These are phyloP conservation scores for Shiraia bambusicola DNA, from an alignment of 2,329 filamentous ascomycete species.

Conservation along the genomic window DNA sequence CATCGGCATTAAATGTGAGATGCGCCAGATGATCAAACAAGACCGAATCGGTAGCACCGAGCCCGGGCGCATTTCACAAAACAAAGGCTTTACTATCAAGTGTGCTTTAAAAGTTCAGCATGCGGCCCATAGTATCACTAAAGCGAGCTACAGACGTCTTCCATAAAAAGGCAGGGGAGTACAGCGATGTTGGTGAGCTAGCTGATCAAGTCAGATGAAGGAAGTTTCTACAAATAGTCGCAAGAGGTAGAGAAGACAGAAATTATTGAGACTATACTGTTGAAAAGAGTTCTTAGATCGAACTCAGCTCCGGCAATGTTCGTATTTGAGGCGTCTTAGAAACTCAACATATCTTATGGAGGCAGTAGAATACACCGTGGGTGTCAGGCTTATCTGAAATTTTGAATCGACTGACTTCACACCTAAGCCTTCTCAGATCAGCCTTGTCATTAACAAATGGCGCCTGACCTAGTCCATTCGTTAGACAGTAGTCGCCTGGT, in stretches of 20 bases:
- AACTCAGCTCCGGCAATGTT: no score
- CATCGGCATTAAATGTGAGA: slow-evolving; percentile 44
- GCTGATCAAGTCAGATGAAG: no score
- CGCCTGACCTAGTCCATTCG: slow-evolving; percentile 14
- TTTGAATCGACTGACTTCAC: neutral
- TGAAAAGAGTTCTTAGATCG: no score
- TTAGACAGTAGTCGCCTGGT: slow-evolving; percentile 10
- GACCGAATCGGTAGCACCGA: slow-evolving; percentile 7
- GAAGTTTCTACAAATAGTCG: no score
- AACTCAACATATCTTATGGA: no score
- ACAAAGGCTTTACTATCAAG: slow-evolving; percentile 23
- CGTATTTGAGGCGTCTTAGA: no score
- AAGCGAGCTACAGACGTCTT: slow-evolving; percentile 9
- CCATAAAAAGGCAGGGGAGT: slow-evolving; percentile 13
- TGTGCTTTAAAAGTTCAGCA: slow-evolving; percentile 28
- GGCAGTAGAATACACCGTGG: slow-evolving; percentile 3
- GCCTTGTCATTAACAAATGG: slow-evolving; percentile 3
- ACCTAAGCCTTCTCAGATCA: slow-evolving; percentile 12
- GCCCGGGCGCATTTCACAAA: slow-evolving; percentile 4
- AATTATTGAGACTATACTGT: no score
- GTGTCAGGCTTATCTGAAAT: neutral
- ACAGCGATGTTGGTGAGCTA: slow-evolving; percentile 9
- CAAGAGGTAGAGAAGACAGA: no score
- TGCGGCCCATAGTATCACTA: slow-evolving; percentile 36
- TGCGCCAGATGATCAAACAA: slow-evolving; percentile 46